Evolutionary conservation across 1,284 basidiomycete species (phyloP).

Genomic region (Termitomyces sp.): DNA sequence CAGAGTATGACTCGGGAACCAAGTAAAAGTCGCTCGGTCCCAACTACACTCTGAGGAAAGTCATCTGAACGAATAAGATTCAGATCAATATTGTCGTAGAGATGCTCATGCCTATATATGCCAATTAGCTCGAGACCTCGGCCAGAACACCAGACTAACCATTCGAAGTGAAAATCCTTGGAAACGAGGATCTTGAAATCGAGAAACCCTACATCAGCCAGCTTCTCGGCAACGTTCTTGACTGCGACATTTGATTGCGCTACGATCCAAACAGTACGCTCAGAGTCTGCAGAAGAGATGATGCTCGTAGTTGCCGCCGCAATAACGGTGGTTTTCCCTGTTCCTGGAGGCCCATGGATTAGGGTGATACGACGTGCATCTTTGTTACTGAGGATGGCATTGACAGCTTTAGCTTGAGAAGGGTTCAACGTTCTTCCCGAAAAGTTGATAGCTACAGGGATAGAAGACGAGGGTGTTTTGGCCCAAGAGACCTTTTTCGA

Average conservation of each 20-base stretch:
- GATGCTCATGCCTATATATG: constrained; percentile 62
- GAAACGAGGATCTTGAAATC: constrained; percentile 51
- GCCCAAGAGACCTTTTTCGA: constrained; percentile 10
- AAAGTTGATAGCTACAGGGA: constrained; percentile 14
- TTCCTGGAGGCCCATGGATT: constrained; percentile 40
- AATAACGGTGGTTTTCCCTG: constrained; percentile 54
- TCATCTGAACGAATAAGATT: constrained; percentile 49
- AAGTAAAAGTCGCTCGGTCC: constrained; percentile 28
- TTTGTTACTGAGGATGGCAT: constrained; percentile 34
- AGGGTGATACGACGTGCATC: constrained; percentile 25
- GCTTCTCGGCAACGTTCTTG: constrained; percentile 56
- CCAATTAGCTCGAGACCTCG: neutral
- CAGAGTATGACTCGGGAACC: constrained; percentile 56
- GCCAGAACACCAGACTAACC: constrained; percentile 34
- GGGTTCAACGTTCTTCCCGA: constrained; percentile 28
- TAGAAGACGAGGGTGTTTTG: neutral
- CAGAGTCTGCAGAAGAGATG: constrained; percentile 20
- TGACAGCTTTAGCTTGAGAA: constrained; percentile 38
- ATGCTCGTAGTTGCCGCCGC: constrained; percentile 41
- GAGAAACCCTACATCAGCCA: constrained; percentile 35
- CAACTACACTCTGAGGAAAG: constrained; percentile 36
- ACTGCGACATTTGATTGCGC: constrained; percentile 53
- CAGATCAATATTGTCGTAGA: constrained; percentile 43
- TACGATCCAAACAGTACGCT: constrained; percentile 46
- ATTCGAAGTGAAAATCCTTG: constrained; percentile 50